Base-by-base conservation (phyloP, 2,329 filamentous ascomycete species). In the Arthrobotrys pseudoclavata region DNA sequence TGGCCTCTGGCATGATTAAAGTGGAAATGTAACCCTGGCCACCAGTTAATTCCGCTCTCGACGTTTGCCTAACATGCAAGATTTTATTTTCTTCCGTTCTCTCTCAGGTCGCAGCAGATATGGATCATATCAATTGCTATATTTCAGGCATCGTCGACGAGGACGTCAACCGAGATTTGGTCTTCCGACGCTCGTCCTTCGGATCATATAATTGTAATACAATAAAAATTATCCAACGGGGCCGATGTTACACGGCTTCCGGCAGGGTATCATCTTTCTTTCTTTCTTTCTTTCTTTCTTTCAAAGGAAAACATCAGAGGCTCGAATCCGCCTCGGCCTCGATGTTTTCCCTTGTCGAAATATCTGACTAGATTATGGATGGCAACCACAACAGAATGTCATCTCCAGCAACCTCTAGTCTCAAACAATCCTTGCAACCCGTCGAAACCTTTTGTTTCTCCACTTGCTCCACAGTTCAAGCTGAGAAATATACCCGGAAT, bases 401-500 rank as follows among this genome's bases (percentile, higher is more conserved):
- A 72, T 72, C 48, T 72, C 60, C n/a, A 69, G 42, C 18, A 61
- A 52, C 40, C 15, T 61, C 31, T 69, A 29, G 57, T 62, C 71
- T 52, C 66, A 76, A 76, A 61, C 66, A 53, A 69, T 62, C 67
- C 67, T 77, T 69, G 67, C 66, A 61, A 47, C 34, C 53, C 61
- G 57, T 76, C 34, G 60, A 70, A 64, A 66, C 48, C 34, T 57
- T 69, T 71, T 29, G 55, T 15, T 71, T 77, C 67, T 77, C 74
- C 74, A 77, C 74, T 24, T 45, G 60, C 72, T 76, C 72, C 72
- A 76, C 66, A 60, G 55, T 60, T 60, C 31, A 31, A 12, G 18
- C 40, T 76, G 64, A 69, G 64, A 60, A 61, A 76, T 76, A 76
- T 76, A 76, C 72, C 72, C 60, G 69, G 69, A 31, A 7, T 67